Percentiles rank a stretch among this genome's conserved stretches.
These are phyloP conservation scores for Arctium minus DNA, from an alignment of 129 eudicot genomes.

Conservation along the genomic window DNA sequence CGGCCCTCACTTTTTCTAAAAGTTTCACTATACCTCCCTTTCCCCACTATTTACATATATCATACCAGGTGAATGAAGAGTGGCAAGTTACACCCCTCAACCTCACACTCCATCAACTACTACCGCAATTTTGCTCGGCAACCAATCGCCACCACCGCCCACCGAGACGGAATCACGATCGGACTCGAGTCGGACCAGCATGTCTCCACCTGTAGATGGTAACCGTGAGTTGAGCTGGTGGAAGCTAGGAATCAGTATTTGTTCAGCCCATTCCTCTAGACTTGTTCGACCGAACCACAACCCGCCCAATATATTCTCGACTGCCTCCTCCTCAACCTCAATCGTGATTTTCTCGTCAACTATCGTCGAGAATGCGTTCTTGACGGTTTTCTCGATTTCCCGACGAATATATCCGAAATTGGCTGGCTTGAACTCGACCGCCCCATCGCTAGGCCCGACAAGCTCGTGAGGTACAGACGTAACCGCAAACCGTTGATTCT, in stretches of 20 bases:
- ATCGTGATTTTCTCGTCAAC: conserved; percentile 46
- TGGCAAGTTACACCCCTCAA: conserved; percentile 22
- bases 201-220: conserved; percentile 14
- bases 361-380: conserved; percentile 36
- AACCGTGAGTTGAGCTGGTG: conserved; percentile 30
- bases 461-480: conserved; percentile 72
- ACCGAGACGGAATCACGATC: conserved; percentile 33
- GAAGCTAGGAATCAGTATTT: conserved; percentile 49
- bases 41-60: conserved; percentile 35
- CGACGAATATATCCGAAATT: conserved; percentile 42
- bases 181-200: conserved; percentile 52
- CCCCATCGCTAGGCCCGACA: conserved; percentile 51
- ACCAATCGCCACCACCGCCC: conserved; percentile 52
- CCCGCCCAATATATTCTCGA: conserved; percentile 72
- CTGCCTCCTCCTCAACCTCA: conserved; percentile 61
- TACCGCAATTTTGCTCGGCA: conserved; percentile 67
- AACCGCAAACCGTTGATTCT: conserved; percentile 40
- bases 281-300: conserved; percentile 68
- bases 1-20: conserved; percentile 25
- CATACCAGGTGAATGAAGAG: not conserved
- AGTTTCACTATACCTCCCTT: conserved; percentile 35
- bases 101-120: conserved; percentile 33
- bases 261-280: conserved; percentile 66
- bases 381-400: conserved; percentile 66
- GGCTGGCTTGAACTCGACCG: conserved; percentile 73